A percentile compares a stretch with the other conserved stretches of the same genome.
Evolutionary conservation across 1,139 yeast species (phyloP).

Genomic region (Arxiozyma telluris): DNA sequence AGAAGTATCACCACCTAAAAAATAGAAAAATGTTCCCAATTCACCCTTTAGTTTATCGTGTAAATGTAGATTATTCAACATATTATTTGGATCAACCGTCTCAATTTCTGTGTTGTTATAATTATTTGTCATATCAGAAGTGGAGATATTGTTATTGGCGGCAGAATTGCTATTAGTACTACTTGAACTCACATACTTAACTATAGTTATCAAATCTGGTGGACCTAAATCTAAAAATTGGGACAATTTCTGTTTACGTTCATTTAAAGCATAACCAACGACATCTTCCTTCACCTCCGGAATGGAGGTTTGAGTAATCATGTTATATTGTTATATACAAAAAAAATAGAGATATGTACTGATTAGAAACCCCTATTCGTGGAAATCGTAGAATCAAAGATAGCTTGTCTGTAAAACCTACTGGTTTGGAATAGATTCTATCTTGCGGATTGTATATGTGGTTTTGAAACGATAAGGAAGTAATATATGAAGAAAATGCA

Average conservation of each 20-base stretch:
- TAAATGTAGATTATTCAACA: slow-evolving; percentile 21
- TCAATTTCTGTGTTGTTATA: slow-evolving; percentile 1
- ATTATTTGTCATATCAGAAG: neutral
- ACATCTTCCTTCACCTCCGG: slow-evolving; percentile 46
- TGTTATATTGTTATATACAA: slow-evolving; percentile 1
- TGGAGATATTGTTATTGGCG: slow-evolving; percentile 5
- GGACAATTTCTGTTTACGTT: slow-evolving; percentile 39
- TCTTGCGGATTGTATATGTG: neutral
- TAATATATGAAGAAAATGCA: neutral
- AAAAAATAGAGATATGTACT: neutral
- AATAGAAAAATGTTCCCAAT: slow-evolving; percentile 35
- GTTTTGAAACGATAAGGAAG: neutral
- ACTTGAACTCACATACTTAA: slow-evolving; percentile 33
- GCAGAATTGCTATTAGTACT: slow-evolving; percentile 5
- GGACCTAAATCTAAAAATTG: slow-evolving; percentile 67
- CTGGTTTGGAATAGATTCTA: neutral
- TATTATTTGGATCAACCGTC: slow-evolving; percentile 11
- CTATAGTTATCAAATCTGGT: slow-evolving; percentile 74
- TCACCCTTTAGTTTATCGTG: slow-evolving; percentile 28
- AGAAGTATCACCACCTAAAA: slow-evolving; percentile 56
- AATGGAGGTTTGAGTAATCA: slow-evolving; percentile 42
- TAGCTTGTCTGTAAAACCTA: no score
- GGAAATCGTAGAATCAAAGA: neutral
- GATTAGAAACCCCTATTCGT: neutral
- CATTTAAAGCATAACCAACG: slow-evolving; percentile 42